phyloP scores from a whole-genome alignment of 1,139 yeast genomes.

The Magnusiomyces ingens region DNA sequence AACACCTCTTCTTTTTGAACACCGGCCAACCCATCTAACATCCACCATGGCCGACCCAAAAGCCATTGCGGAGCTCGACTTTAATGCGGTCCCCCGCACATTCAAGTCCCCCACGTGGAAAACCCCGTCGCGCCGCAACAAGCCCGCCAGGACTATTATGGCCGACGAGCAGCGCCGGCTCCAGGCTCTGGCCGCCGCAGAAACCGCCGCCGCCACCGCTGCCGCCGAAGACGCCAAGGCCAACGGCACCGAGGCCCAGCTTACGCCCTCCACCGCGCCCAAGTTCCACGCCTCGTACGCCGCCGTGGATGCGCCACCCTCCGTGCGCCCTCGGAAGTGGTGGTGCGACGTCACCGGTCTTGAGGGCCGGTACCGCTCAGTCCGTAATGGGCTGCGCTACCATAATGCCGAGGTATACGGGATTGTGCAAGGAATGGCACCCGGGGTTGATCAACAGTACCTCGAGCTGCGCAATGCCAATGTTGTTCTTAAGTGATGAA shows the following conservation, averaged over 20 bases:
- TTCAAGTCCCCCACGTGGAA: constrained; percentile 54
- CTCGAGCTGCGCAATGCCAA: constrained; percentile 83
- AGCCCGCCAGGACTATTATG: constrained; percentile 67
- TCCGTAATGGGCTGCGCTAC: constrained; percentile 69
- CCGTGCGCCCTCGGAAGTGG: constrained; percentile 68
- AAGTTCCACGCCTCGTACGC: constrained; percentile 24
- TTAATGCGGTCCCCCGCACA: constrained; percentile 17
- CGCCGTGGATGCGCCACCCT: constrained; percentile 77
- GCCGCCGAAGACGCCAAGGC: constrained; percentile 14
- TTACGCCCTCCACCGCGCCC: neutral
- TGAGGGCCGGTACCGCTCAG: constrained; percentile 68
- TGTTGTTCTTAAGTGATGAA: constrained; percentile 55
- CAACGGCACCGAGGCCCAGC: neutral
- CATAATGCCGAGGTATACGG: constrained; percentile 81
- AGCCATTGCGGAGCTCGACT: neutral
- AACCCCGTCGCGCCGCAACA: constrained; percentile 56
- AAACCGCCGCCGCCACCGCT: constrained; percentile 13
- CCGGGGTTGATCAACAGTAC: constrained; percentile 92
- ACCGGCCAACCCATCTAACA: no score
- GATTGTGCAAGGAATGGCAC: constrained; percentile 70
- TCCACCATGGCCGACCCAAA: no score
- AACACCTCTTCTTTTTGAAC: no score
- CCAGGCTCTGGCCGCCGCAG: neutral
- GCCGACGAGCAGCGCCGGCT: constrained; percentile 71
- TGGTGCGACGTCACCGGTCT: constrained; percentile 95